Percentiles rank a stretch among this genome's conserved stretches.
Evolutionary conservation across 192 early-diverging fungal species (phyloP).

Genomic region (Linderina pennispora): DNA sequence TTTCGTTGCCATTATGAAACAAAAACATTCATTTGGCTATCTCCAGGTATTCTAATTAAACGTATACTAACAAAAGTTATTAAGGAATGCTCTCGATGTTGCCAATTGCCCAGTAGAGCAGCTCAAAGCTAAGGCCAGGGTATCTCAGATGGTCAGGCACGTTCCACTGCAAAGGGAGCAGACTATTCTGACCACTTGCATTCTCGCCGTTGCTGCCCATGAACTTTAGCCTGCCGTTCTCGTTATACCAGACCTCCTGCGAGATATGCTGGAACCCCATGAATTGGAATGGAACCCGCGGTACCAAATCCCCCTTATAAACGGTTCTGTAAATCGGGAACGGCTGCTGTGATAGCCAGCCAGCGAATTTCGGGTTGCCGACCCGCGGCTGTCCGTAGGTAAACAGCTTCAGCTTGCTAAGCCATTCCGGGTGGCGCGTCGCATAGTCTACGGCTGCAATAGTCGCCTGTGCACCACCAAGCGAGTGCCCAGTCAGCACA

Average conservation of each 20-base stretch:
- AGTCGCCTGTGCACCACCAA: conserved; percentile 4
- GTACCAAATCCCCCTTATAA: conserved; percentile 4
- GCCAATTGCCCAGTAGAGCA: too few species aligned
- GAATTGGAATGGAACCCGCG: background rate
- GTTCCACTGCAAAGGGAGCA: too few species aligned
- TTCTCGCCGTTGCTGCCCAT: background rate
- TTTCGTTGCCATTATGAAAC: too few species aligned
- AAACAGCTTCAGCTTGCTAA: background rate
- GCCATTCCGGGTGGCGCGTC: background rate
- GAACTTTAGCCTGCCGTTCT: background rate
- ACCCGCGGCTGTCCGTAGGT: conserved; percentile 8
- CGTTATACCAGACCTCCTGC: background rate
- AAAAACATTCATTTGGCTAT: too few species aligned
- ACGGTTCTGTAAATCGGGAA: background rate
- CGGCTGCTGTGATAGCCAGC: background rate
- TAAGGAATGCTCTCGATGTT: too few species aligned
- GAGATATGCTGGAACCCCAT: background rate
- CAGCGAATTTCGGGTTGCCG: conserved; percentile 2
- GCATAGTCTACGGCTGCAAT: conserved; percentile 5
- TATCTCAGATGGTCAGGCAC: too few species aligned
- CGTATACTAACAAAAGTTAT: too few species aligned
- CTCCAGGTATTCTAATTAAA: too few species aligned
- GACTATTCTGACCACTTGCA: background rate
- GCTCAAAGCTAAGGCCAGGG: too few species aligned
- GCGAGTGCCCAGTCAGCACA: conserved; percentile 6